Evolutionary conservation across 1,284 basidiomycete genomes (phyloP), one percentile per base, ranked within the genome.

Genomic region (Naganishia albida): DNA sequence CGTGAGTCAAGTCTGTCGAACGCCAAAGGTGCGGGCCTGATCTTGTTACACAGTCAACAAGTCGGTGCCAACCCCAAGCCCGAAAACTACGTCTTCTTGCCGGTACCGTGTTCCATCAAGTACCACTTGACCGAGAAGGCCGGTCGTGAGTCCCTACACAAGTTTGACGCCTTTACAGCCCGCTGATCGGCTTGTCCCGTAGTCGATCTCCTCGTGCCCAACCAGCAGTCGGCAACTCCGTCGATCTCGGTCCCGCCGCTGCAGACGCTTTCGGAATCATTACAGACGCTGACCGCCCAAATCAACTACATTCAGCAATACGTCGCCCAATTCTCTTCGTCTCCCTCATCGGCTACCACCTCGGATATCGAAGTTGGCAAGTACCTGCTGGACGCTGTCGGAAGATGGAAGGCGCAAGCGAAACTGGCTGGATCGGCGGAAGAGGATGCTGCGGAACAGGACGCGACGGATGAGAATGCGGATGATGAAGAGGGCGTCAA

Each of bases 301-400:
- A 77, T 82, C 67, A 76, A 77, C 67, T 64, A 72, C 85, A 86
- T 96, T 64, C 88, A 94, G 48, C 80, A 84, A 15, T 98, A 99
- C 77, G 95, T 99, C 10, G 86, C 87, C 52, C 85, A 84, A 15
- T 93, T 97, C 50, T 78, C 93, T 56, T 80, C 86, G 0, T 93
- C 93, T 28, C 85, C 91, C 72, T 83, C 84, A 51, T 82, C 89
- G 70, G 91, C 93, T 25, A 34, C 57, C 3, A 28, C 49, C 6
- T 34, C 64, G 7, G 90, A 98, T 80, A 84, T 89, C 56, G 88
- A 90, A 15, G 85, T 99, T 42, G 95, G 95, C 18, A 84, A 92
- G 65, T 95, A 94, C 77, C 83, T 99, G 62, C 89, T 97, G 84
- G 90, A 95, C 72, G 92, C 93, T 7, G 85, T 96, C 49, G 89